These are phyloP conservation scores for Croton setiger DNA, from an alignment of 441 rosid species.

Conservation along the genomic window DNA sequence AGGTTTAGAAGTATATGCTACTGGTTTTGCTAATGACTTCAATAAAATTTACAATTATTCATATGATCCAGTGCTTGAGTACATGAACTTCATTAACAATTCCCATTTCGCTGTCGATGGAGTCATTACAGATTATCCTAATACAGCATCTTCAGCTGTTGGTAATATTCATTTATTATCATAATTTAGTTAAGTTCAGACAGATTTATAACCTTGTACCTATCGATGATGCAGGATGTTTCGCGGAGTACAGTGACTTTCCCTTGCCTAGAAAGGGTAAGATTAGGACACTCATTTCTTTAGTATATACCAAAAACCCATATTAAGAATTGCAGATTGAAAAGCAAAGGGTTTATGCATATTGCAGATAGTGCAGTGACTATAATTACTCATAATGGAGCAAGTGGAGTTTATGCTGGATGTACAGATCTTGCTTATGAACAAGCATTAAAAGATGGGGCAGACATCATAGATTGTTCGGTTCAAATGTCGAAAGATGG, in stretches of 20 bases:
- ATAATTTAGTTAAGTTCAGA: background rate
- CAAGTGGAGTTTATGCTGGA: conserved; percentile 84
- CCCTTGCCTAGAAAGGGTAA: conserved; percentile 33
- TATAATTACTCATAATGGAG: conserved; percentile 77
- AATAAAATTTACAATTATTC: conserved; percentile 52
- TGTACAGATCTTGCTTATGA: conserved; percentile 83
- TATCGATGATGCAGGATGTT: conserved; percentile 50
- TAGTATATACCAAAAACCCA: background rate
- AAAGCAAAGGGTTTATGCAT: background rate
- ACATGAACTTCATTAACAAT: conserved; percentile 57
- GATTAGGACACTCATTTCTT: background rate
- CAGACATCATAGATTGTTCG: conserved; percentile 80
- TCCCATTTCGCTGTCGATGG: conserved; percentile 71
- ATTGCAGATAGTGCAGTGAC: conserved; percentile 41
- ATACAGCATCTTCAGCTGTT: conserved; percentile 69
- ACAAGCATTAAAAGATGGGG: conserved; percentile 74
- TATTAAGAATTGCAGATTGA: background rate
- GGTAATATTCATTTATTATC: conserved; percentile 34
- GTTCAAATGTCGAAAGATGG: conserved; percentile 93
- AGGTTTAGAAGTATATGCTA: conserved; percentile 68
- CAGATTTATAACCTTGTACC: background rate
- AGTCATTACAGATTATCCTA: conserved; percentile 72
- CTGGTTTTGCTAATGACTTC: conserved; percentile 74
- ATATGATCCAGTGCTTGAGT: conserved; percentile 71
- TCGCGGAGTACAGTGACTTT: conserved; percentile 30